These are phyloP conservation scores for Escallonia rubra DNA, from an alignment of 129 eudicot species.

Conservation along the genomic window DNA sequence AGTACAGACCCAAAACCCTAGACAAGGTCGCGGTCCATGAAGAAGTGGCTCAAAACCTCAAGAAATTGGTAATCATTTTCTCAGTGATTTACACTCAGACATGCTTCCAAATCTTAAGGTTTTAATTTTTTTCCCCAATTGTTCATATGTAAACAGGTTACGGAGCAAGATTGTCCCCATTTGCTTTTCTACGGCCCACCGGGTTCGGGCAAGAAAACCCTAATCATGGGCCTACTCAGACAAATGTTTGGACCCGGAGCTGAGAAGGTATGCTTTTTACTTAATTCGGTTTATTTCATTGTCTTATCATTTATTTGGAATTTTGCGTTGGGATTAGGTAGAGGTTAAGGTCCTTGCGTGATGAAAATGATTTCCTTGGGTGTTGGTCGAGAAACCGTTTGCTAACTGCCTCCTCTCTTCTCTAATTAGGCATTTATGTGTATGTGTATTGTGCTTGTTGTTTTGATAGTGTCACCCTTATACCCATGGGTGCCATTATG, in stretches of 20 bases:
- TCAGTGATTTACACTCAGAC: neutral
- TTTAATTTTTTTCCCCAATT: neutral
- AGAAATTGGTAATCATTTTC: conserved; percentile 58
- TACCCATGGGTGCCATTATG: too few species aligned
- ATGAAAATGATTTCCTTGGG: too few species aligned
- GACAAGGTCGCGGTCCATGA: conserved; percentile 88
- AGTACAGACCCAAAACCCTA: conserved; percentile 88
- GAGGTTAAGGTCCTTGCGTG: too few species aligned
- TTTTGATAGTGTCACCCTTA: too few species aligned
- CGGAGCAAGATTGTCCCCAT: conserved; percentile 98
- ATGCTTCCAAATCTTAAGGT: conserved; percentile 10
- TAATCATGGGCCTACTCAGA: conserved; percentile 92
- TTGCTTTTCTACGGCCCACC: conserved; percentile 87
- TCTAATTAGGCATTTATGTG: too few species aligned
- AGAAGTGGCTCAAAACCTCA: conserved; percentile 86
- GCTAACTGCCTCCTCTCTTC: too few species aligned
- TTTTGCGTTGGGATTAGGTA: neutral
- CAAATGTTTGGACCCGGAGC: conserved; percentile 95
- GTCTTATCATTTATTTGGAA: neutral
- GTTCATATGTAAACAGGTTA: conserved; percentile 38
- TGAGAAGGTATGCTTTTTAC: conserved; percentile 50
- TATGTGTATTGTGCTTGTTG: too few species aligned
- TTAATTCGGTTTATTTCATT: neutral
- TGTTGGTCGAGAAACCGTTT: too few species aligned
- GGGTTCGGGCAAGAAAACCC: conserved; percentile 98